Conservation (phyloP, 2,329 filamentous ascomycete genomes). For the Monosporascus sp. region DNA sequence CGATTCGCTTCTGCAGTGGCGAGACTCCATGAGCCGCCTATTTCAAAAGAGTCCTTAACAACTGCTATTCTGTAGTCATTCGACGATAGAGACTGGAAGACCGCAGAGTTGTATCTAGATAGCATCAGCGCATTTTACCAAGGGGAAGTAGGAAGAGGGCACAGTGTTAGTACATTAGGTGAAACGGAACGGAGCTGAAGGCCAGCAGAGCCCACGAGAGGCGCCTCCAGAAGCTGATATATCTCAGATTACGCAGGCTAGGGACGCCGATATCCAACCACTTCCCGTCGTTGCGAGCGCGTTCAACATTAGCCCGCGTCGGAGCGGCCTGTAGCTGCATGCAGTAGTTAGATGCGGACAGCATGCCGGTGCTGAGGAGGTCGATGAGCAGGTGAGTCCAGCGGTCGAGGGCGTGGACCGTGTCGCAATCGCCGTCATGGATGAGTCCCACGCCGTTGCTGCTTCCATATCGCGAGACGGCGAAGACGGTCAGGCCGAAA, state of each 20-base stretch:
- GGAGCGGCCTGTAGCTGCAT: slow-evolving; percentile 31
- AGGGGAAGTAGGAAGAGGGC: not conserved
- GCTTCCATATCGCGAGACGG: slow-evolving; percentile 6
- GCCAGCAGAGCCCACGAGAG: slow-evolving; percentile 8
- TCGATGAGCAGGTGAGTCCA: slow-evolving; percentile 28
- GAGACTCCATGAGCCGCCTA: slow-evolving; percentile 5
- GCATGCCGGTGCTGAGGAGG: slow-evolving; percentile 21
- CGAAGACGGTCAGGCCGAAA: slow-evolving; percentile 15
- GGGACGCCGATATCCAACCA: slow-evolving; percentile 13
- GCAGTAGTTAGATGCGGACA: slow-evolving; percentile 31
- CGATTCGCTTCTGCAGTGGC: slow-evolving; percentile 4
- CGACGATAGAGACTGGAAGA: slow-evolving; percentile 12
- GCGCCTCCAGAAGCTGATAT: slow-evolving; percentile 6
- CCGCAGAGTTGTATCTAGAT: slow-evolving; percentile 9
- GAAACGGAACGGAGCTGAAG: slow-evolving; percentile 9
- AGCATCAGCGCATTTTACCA: not conserved
- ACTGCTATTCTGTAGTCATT: slow-evolving; percentile 15
- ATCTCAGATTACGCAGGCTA: slow-evolving; percentile 9
- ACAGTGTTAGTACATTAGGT: slow-evolving; percentile 6
- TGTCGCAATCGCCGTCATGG: slow-evolving; percentile 20
- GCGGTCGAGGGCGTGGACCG: slow-evolving; percentile 9
- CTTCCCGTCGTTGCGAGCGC: slow-evolving; percentile 4
- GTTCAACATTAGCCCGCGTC: slow-evolving; percentile 25
- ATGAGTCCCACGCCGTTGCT: slow-evolving; percentile 19
- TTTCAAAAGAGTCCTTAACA: slow-evolving; percentile 9